Evolutionary conservation across 805 yeast species (phyloP), one percentile per base, ranked within the genome.

Genomic region (Sugiyamaella mastotermitis): DNA sequence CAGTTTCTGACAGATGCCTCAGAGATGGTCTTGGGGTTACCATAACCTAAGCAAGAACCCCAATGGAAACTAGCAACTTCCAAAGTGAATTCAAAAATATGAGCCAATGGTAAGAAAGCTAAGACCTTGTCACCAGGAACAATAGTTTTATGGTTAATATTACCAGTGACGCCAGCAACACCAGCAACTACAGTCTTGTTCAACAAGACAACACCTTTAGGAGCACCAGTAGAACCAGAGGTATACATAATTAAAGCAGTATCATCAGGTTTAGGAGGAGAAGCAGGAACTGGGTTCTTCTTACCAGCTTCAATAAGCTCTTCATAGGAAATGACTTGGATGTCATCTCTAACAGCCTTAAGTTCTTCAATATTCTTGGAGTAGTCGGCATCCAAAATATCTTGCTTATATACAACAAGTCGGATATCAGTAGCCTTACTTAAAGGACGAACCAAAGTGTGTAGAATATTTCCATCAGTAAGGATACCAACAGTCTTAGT

Each of bases 71-170:
- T 56, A 21, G 76, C 61, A 54, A 87, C 68, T 68, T 92, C 98
- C 48, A 92, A 87, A 3, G 77, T 85, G 62, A 86, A 70, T 67
- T 92, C 98, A 52, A 92, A 84, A 52, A 92, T 92, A 58, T 92
- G 98, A 6, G 98, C 98, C 55, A 92, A 73, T 9, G 98, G 98
- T 58, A 92, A 74, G 61, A 90, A 88, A 13, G 88, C 81, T 61
- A 92, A 77, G 46, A 90, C 66, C 50, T 86, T 72, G 64, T 92
- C 97, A 24, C 61, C 61, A 16, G 65, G 63, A 41, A 55, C 63
- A 37, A 86, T 74, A 31, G 63, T 37, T 15, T 64, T 62, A 40
- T 75, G 66, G 31, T 71, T 69, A 37, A 86, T 78, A 52, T 74
- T 72, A 31, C 76, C 66, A 19, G 80, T 60, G 41, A 84, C 78